phyloP scores from a whole-genome alignment of 2,329 filamentous ascomycete genomes.

The Chrysosporium keratinophilum region DNA sequence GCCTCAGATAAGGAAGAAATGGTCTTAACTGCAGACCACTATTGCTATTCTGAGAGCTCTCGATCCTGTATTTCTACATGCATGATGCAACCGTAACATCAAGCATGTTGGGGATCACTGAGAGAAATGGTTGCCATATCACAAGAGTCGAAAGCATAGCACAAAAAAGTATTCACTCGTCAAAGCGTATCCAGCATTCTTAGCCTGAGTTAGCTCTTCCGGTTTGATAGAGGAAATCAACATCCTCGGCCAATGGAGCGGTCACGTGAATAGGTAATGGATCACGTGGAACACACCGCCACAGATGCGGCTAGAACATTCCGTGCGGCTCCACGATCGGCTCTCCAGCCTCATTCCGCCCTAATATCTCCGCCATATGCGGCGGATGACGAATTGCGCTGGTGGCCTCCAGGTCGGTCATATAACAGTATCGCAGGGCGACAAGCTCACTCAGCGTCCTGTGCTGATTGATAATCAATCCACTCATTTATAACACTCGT shows the following conservation, averaged over 20 bases:
- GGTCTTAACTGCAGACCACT: too few species aligned
- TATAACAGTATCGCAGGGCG: not conserved
- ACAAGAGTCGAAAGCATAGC: too few species aligned
- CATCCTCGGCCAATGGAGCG: not conserved
- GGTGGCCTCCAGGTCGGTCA: not conserved
- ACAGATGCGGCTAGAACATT: constrained; percentile 9
- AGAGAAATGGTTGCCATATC: too few species aligned
- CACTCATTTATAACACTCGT: not conserved
- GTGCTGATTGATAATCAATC: not conserved
- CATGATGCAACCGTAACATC: too few species aligned
- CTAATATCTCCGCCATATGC: not conserved
- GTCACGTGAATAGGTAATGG: not conserved
- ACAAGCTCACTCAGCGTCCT: not conserved
- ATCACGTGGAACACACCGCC: not conserved
- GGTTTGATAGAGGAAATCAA: too few species aligned
- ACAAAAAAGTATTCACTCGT: too few species aligned
- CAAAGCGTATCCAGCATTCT: too few species aligned
- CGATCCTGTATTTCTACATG: too few species aligned
- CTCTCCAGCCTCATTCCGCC: not conserved
- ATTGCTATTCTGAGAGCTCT: too few species aligned
- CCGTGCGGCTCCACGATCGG: constrained; percentile 1
- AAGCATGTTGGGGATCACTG: too few species aligned
- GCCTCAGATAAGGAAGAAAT: too few species aligned
- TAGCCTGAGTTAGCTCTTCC: too few species aligned
- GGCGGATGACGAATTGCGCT: constrained; percentile 4